Conservation (phyloP, 352 stramenopile genomes). For the Phytopythium vexans region DNA sequence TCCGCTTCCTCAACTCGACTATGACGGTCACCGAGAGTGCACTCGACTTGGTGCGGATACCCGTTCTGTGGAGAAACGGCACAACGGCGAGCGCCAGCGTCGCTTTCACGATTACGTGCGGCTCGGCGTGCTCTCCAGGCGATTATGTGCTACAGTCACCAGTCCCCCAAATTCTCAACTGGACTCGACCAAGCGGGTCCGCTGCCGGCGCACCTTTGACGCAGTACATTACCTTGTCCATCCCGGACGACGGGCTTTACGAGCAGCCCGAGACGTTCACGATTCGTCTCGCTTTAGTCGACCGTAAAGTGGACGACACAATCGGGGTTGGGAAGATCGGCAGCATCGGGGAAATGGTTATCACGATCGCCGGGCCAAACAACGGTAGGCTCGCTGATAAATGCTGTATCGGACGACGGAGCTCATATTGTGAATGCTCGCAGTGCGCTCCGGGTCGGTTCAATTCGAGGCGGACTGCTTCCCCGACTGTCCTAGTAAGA, state of each 20-base stretch:
- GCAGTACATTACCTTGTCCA: constrained; percentile 43
- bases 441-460: constrained; percentile 35
- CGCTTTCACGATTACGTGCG: constrained; percentile 39
- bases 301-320: constrained; percentile 17
- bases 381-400: constrained; percentile 16
- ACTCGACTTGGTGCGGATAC: constrained; percentile 11
- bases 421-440: neutral
- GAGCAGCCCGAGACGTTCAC: constrained; percentile 49
- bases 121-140: constrained; percentile 31
- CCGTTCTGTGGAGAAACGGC: constrained; percentile 55
- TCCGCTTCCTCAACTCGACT: constrained; percentile 39
- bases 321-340: constrained; percentile 34
- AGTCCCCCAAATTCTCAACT: constrained; percentile 26
- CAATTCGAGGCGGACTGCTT: constrained; percentile 76
- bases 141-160: constrained; percentile 46
- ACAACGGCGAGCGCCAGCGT: constrained; percentile 44
- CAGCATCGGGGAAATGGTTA: constrained; percentile 32
- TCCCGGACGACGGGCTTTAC: constrained; percentile 48
- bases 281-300: constrained; percentile 29
- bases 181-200: constrained; percentile 32
- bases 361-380: constrained; percentile 62
- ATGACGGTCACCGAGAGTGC: constrained; percentile 32
- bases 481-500: constrained; percentile 40
- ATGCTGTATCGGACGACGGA: neutral
- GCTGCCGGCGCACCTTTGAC: constrained; percentile 1